Percentiles rank a stretch among this genome's conserved stretches.
phyloP scores from a whole-genome alignment of 345 rosid species.

The Excoecaria cochinchinensis region DNA sequence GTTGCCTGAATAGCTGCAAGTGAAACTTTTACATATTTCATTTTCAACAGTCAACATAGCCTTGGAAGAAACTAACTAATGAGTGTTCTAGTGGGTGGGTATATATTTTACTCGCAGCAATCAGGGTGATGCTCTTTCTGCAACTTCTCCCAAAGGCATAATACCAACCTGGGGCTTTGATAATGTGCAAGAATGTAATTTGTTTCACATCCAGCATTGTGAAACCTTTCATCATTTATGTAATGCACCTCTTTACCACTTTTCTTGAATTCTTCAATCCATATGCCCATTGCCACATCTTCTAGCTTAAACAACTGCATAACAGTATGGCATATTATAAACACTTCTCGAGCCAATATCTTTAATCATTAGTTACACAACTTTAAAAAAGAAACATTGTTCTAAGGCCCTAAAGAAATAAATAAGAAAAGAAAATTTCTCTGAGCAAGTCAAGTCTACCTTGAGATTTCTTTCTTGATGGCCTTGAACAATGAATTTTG shows the following conservation, averaged over 20 bases:
- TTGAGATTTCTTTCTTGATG: conserved; percentile 64
- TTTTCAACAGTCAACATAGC: neutral
- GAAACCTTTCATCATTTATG: conserved; percentile 63
- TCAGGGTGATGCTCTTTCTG: conserved; percentile 59
- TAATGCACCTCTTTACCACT: conserved; percentile 57
- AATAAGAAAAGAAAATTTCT: neutral
- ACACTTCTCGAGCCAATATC: too few species aligned
- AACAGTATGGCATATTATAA: neutral
- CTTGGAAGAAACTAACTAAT: neutral
- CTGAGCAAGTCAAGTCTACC: conserved; percentile 34
- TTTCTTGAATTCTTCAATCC: conserved; percentile 69
- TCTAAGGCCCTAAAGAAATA: too few species aligned
- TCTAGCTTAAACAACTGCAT: conserved; percentile 78
- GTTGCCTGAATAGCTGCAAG: too few species aligned
- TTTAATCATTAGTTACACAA: too few species aligned
- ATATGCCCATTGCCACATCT: conserved; percentile 95
- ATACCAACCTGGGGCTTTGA: conserved; percentile 70
- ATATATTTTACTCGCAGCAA: conserved; percentile 61
- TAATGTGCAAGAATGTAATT: conserved; percentile 83
- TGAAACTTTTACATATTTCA: too few species aligned
- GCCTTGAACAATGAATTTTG: conserved; percentile 65
- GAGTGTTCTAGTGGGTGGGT: neutral
- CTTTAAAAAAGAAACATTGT: too few species aligned
- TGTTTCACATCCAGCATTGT: conserved; percentile 70
- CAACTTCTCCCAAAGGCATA: conserved; percentile 90